phyloP scores from a whole-genome alignment of 164 flowering plant genomes.

The Litsea cubeba region DNA sequence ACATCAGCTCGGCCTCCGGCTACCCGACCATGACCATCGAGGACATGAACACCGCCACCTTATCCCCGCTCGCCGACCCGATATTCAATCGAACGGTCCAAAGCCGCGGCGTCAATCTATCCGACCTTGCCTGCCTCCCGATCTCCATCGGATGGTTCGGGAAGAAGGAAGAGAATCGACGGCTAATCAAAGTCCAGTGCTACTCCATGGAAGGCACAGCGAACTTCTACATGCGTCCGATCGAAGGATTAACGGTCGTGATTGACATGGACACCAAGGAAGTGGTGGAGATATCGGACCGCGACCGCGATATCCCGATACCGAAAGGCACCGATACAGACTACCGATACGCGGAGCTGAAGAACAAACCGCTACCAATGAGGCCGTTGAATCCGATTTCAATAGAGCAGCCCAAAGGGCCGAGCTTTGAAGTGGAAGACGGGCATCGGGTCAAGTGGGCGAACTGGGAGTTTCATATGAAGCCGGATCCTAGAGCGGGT shows the following conservation, averaged over 20 bases:
- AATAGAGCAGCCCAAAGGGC: constrained; percentile 61
- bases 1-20: constrained; percentile 36
- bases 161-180: constrained; percentile 48
- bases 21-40: constrained; percentile 84
- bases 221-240: constrained; percentile 94
- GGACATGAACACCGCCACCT: constrained; percentile 63
- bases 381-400: constrained; percentile 47
- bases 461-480: constrained; percentile 91
- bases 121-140: constrained; percentile 76
- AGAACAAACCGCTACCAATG: constrained; percentile 10
- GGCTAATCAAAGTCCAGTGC: constrained; percentile 81
- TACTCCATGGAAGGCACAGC: constrained; percentile 67
- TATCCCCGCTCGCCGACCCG: constrained; percentile 47
- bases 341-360: constrained; percentile 39
- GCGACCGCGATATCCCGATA: constrained; percentile 52
- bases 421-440: constrained; percentile 59
- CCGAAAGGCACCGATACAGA: constrained; percentile 70
- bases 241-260: constrained; percentile 78
- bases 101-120: constrained; percentile 54
- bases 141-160: constrained; percentile 85
- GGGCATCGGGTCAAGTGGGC: constrained; percentile 83
- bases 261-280: constrained; percentile 66
- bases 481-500: constrained; percentile 88
- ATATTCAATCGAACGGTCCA: constrained; percentile 67
- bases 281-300: constrained; percentile 58